Evolutionary conservation across 208 protist genomes (phyloP), one percentile per base, ranked within the genome.

Genomic region (Phytomonas sp.): DNA sequence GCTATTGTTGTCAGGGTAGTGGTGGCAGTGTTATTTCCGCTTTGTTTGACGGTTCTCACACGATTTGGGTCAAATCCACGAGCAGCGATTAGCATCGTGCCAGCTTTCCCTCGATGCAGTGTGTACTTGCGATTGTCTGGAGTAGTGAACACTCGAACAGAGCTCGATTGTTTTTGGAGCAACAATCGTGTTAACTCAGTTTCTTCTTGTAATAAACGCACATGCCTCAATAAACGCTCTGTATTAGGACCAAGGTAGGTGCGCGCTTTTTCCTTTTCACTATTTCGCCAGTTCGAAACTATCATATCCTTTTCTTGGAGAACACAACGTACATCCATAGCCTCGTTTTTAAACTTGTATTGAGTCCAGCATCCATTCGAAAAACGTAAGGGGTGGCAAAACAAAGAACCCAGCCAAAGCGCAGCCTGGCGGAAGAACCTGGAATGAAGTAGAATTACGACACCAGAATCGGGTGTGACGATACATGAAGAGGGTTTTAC

Each of bases 291-390:
- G 40, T 65, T 72, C 3, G 88, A 79, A 63, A 94, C 88, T 56
- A 91, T 77, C 63, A 74, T 82, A 71, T 94, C 88, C 66, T 90
- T 94, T 67, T 81, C 81, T 67, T 94, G 88, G n/a, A 94, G 78
- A 4, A 87, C 80, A 42, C 83, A 77, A 3, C 88, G 85, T 62
- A 91, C 79, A 37, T 88, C 71, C 59, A 89, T 84, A 60, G 75
- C 83, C 75, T 94, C 88, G 69, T 90, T 83, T 76, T 94, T 94
- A n/a, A 94, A 80, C 74, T 91, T 94, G 80, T 91, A 94, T 82
- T 94, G 87, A 19, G 91, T 71, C 86, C 88, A 94, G n/a, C 61
- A 56, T 4, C 82, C 82, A 0, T 63, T 73, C 4, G 67, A 68
- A 0, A 89, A 60, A 32, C 63, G 72, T 1, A 74, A 71, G 0